phyloP scores from a whole-genome alignment of 2,329 filamentous ascomycete species.

The Sporothrix schenckii region DNA sequence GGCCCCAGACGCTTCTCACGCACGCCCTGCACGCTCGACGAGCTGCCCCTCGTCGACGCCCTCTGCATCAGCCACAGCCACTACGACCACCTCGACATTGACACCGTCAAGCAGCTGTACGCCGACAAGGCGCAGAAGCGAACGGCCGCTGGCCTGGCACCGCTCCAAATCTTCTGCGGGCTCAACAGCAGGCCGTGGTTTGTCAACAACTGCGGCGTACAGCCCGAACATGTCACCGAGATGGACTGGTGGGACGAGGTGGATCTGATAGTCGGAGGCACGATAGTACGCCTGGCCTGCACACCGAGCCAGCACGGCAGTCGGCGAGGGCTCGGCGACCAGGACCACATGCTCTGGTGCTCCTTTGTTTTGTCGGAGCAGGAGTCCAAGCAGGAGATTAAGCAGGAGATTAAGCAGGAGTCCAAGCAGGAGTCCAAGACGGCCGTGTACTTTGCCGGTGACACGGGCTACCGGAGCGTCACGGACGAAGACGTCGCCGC shows the following conservation, averaged over 20 bases:
- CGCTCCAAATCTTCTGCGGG: constrained; percentile 66
- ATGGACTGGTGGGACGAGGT: constrained; percentile 75
- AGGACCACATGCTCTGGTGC: constrained; percentile 66
- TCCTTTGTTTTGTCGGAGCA: constrained; percentile 59
- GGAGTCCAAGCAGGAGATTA: too few species aligned
- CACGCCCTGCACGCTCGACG: constrained; percentile 52
- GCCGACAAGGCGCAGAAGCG: constrained; percentile 40
- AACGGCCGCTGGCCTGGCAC: background rate
- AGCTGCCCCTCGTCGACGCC: constrained; percentile 55
- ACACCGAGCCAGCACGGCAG: constrained; percentile 71
- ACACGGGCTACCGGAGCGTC: constrained; percentile 63
- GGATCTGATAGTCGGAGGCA: constrained; percentile 31
- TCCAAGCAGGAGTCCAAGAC: too few species aligned
- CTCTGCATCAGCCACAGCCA: constrained; percentile 60
- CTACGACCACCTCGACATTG: constrained; percentile 58
- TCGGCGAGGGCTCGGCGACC: constrained; percentile 61
- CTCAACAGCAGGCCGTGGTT: constrained; percentile 71
- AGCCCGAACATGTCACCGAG: constrained; percentile 61
- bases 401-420: too few species aligned
- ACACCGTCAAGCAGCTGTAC: constrained; percentile 49
- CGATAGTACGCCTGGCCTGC: constrained; percentile 60
- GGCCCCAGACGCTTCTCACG: constrained; percentile 58
- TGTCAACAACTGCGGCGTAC: constrained; percentile 55
- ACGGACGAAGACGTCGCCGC: constrained; percentile 19
- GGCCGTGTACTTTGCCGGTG: constrained; percentile 68